Percentiles rank a stretch among this genome's conserved stretches.
phyloP scores from a whole-genome alignment of 1,284 basidiomycete species.

The Ceratobasidium papillatum region DNA sequence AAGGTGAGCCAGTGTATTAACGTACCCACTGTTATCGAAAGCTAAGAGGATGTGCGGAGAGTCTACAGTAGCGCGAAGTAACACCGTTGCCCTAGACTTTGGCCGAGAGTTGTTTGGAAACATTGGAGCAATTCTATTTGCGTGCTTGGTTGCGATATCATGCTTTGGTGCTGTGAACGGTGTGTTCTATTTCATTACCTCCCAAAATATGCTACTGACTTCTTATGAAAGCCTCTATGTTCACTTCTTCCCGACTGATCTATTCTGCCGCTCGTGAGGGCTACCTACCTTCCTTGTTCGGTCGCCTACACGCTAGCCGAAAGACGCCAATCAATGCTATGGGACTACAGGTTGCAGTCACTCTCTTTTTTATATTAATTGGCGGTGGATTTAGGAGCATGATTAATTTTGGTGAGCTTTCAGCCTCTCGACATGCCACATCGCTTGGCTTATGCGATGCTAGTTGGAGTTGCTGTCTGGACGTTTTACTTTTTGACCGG shows the following conservation, averaged over 20 bases:
- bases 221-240: conserved; percentile 69
- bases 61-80: conserved; percentile 76
- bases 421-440: not conserved
- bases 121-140: conserved; percentile 86
- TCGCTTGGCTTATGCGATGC: conserved; percentile 23
- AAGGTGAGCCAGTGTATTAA: conserved; percentile 60
- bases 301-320: conserved; percentile 73
- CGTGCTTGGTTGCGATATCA: conserved; percentile 89
- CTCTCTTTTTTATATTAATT: conserved; percentile 78
- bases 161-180: conserved; percentile 94
- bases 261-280: conserved; percentile 89
- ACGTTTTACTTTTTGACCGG: conserved; percentile 91
- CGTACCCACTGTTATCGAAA: not conserved
- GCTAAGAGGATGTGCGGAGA: conserved; percentile 47
- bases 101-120: conserved; percentile 87
- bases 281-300: conserved; percentile 85
- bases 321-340: conserved; percentile 89
- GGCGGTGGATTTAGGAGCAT: conserved; percentile 89
- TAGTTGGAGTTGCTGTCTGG: conserved; percentile 84
- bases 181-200: conserved; percentile 45
- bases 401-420: conserved; percentile 71
- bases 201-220: not conserved
- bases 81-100: conserved; percentile 96
- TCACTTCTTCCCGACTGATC: conserved; percentile 85
- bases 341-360: conserved; percentile 76